Percentiles rank a stretch among this genome's conserved stretches.
Evolutionary conservation across 495 filamentous ascomycete genomes (phyloP).

Genomic region (Podospora fimiseda): DNA sequence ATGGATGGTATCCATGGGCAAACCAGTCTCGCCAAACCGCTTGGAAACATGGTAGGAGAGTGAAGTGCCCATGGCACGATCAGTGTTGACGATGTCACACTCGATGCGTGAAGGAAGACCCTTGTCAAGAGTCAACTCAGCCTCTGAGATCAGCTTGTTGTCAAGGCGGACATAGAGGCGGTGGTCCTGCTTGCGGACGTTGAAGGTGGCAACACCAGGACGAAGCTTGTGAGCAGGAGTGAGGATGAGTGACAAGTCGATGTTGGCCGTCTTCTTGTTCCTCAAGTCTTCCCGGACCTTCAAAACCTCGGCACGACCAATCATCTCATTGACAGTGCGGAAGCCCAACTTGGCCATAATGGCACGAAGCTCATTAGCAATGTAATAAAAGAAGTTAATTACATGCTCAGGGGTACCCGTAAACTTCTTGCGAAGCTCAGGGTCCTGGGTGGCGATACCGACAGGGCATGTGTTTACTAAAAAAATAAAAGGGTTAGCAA

Average conservation of each 20-base stretch:
- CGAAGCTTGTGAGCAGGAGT: slow-evolving; percentile 95
- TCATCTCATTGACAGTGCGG: slow-evolving; percentile 97
- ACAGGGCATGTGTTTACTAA: slow-evolving; percentile 83
- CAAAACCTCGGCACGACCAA: slow-evolving; percentile 84
- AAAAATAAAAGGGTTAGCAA: slow-evolving; percentile 31
- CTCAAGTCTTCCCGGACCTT: slow-evolving; percentile 84
- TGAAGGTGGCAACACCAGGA: slow-evolving; percentile 96
- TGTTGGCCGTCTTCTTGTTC: slow-evolving; percentile 83
- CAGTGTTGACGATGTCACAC: slow-evolving; percentile 97
- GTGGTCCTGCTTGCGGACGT: slow-evolving; percentile 98
- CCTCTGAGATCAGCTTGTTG: slow-evolving; percentile 97
- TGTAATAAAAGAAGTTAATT: slow-evolving; percentile 99
- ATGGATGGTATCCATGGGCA: slow-evolving; percentile 93
- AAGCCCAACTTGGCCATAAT: slow-evolving; percentile 98
- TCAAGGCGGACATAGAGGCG: slow-evolving; percentile 88
- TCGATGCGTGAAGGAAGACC: slow-evolving; percentile 92
- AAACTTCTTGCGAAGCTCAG: slow-evolving; percentile 92
- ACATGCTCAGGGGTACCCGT: slow-evolving; percentile 91
- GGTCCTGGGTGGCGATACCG: slow-evolving; percentile 95
- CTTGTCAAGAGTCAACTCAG: slow-evolving; percentile 93
- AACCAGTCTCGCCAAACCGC: slow-evolving; percentile 80
- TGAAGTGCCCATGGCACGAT: slow-evolving; percentile 89
- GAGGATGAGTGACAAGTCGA: slow-evolving; percentile 91
- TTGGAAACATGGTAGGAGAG: slow-evolving; percentile 96
- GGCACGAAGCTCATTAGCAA: slow-evolving; percentile 93